These are phyloP conservation scores for Calamus simplicifolius DNA, from an alignment of 176 grass and related monocot genomes.

Conservation along the genomic window DNA sequence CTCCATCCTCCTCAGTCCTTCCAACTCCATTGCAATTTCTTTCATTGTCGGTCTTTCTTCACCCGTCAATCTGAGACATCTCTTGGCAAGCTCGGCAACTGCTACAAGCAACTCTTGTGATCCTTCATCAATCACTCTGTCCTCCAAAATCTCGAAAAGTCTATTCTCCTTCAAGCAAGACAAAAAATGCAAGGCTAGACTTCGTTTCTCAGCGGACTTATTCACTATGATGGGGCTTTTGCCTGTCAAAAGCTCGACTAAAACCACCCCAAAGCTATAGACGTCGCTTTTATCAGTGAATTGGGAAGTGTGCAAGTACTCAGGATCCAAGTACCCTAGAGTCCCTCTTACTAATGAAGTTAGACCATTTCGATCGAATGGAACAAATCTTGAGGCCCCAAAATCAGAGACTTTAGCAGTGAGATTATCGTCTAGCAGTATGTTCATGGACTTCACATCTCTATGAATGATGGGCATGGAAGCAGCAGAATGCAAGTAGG, in stretches of 20 bases:
- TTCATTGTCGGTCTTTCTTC: not conserved
- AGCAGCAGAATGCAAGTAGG: not conserved
- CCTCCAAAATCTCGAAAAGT: not conserved
- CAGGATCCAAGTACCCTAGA: not conserved
- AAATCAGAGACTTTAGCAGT: slow-evolving; percentile 1
- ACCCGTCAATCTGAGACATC: not conserved
- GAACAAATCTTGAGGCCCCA: slow-evolving; percentile 2
- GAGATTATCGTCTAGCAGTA: not conserved
- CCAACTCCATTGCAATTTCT: not conserved
- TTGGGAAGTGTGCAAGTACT: not conserved
- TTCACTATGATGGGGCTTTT: not conserved
- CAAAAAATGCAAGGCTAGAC: not conserved
- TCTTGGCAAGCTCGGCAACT: not conserved
- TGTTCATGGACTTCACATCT: not conserved
- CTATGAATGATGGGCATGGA: slow-evolving; percentile 3
- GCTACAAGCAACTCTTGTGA: not conserved
- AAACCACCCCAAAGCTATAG: slow-evolving; percentile 2
- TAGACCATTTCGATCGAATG: not conserved
- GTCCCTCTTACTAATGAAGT: not conserved
- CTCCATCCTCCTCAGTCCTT: no score
- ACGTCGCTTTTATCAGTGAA: not conserved
- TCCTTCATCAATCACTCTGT: not conserved
- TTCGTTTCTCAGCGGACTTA: no score
- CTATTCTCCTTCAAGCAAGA: not conserved
- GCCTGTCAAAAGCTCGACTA: not conserved